Conservation (phyloP, 83 land plant genomes). For the Larix sibirica region DNA sequence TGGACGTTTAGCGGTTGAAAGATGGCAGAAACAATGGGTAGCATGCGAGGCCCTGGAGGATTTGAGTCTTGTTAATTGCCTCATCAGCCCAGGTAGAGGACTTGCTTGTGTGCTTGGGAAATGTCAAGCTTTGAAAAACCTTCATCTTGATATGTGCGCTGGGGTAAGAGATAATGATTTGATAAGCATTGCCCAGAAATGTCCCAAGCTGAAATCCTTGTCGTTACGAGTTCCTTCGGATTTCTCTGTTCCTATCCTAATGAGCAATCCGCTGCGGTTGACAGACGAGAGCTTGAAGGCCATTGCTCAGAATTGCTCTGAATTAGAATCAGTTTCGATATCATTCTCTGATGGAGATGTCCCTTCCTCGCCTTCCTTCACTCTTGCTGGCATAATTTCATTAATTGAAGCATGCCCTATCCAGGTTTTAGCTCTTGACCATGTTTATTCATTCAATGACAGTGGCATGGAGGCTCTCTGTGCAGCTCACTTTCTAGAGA, state of each 20-base stretch:
- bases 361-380: conserved; percentile 56
- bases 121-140: conserved; percentile 55
- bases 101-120: conserved; percentile 61
- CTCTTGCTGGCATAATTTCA: conserved; percentile 43
- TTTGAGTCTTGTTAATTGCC: conserved; percentile 71
- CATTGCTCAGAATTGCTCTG: conserved; percentile 47
- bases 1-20: conserved; percentile 36
- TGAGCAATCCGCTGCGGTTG: conserved; percentile 43
- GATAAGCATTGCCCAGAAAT: conserved; percentile 39
- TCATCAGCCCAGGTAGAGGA: conserved; percentile 68
- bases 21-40: conserved; percentile 41
- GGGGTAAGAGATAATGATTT: conserved; percentile 78
- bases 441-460: conserved; percentile 69
- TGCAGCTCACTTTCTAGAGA: conserved; percentile 44
- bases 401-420: conserved; percentile 58
- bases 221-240: conserved; percentile 64
- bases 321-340: conserved; percentile 57
- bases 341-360: conserved; percentile 65
- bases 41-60: conserved; percentile 66
- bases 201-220: conserved; percentile 52
- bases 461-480: conserved; percentile 78
- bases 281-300: conserved; percentile 68
- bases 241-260: conserved; percentile 35
- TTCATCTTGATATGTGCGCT: conserved; percentile 78
- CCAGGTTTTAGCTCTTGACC: conserved; percentile 49